Evolutionary conservation across 129 eudicot species (phyloP), one percentile per base, ranked within the genome.

Genomic region (Lonicera japonica): DNA sequence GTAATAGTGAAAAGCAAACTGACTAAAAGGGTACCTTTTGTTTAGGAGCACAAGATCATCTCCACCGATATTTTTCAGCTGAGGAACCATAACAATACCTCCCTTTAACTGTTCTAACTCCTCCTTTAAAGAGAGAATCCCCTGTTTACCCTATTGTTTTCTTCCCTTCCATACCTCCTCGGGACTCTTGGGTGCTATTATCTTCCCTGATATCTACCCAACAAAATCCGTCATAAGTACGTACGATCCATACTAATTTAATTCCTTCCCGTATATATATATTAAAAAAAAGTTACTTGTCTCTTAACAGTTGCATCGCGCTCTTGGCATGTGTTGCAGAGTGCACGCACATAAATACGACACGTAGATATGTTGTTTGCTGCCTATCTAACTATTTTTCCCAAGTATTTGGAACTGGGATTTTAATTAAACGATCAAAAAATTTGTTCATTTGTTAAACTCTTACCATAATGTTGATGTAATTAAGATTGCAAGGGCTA

Each of bases 51-150:
- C 57, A 39, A 92, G 71, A 69, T 92, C 96, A 70, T 89, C 94
- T 60, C 84, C 94, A 65, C 88, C 90, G 23, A 71, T 56, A 68
- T 78, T 78, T 74, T 88, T 85, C 54, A 60, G 67, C 53, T 77
- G 95, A 77, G 98, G 94, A 78, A 76, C 73, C 52, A 80, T 79
- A 15, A 74, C 81, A 52, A 92, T 85, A 66, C 99, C 99, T 70
- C 84, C 80, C 77, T 83, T 92, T 71, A 92, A 64, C 56, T 92
- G 95, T 69, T 92, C 99, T 23, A 92, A 61, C 73, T 92, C 99
- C 75, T 84, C 96, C 83, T 88, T 87, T 59, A 92, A 70, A 53
- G 57, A 68, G 53, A 88, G 96, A 67, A 92, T 92, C 79, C 87
- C 96, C 84, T 77, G 75, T 11, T 63, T 25, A 2, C 40, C 38